phyloP scores from a whole-genome alignment of 2,329 filamentous ascomycete species.

The Monosporascus sp. region DNA sequence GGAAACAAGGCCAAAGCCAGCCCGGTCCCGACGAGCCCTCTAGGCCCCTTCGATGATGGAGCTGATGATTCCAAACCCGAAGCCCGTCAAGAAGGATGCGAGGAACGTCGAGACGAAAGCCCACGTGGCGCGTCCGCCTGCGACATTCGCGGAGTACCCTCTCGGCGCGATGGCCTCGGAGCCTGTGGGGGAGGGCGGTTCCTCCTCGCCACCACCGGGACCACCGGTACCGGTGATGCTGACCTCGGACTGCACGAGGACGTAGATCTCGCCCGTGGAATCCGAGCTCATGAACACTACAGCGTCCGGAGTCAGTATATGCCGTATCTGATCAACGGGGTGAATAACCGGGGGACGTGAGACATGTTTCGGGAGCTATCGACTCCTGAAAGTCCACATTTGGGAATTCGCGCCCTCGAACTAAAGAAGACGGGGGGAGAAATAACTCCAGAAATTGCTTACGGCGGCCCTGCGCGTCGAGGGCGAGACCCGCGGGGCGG shows the following conservation, averaged over 20 bases:
- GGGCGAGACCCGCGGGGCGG: conserved; percentile 55
- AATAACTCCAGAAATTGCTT: too few relatives aligned
- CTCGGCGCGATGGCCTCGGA: neutral
- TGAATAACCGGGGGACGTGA: too few relatives aligned
- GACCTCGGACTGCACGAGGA: conserved; percentile 33
- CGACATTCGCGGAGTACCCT: too few relatives aligned
- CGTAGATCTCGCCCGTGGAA: conserved; percentile 60
- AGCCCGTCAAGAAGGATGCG: neutral
- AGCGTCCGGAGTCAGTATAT: too few relatives aligned
- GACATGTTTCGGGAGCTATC: too few relatives aligned
- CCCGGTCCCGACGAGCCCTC: neutral
- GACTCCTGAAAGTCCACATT: too few relatives aligned
- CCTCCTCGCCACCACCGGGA: neutral
- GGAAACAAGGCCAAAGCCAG: neutral
- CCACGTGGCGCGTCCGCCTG: neutral
- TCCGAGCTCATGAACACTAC: conserved; percentile 64
- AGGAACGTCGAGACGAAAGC: neutral
- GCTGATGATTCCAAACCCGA: neutral
- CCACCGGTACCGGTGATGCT: conserved; percentile 6
- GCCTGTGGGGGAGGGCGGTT: neutral
- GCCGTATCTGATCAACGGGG: too few relatives aligned
- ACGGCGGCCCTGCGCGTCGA: conserved; percentile 44
- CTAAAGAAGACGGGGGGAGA: too few relatives aligned
- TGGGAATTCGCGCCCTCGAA: too few relatives aligned
- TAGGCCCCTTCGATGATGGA: neutral